Conservation (phyloP, 371 early-diverging fungal species). For the Mortierella sp. region DNA sequence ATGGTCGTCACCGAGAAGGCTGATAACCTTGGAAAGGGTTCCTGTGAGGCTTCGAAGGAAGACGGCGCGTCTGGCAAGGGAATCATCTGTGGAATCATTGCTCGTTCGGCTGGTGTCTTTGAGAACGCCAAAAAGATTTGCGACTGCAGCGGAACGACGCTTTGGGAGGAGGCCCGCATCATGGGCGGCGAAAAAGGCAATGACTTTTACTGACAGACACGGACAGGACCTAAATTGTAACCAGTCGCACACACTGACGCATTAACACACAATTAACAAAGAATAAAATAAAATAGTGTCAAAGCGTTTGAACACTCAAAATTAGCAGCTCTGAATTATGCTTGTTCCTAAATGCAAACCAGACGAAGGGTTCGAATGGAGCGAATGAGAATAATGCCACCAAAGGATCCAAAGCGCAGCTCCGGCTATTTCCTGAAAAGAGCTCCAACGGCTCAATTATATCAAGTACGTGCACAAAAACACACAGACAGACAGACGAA, state of each 20-base stretch:
- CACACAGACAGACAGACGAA: background rate
- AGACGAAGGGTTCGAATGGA: background rate
- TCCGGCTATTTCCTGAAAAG: background rate
- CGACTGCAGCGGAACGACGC: slow-evolving; percentile 87
- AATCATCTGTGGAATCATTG: slow-evolving; percentile 86
- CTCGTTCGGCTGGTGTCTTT: slow-evolving; percentile 92
- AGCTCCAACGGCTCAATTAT: background rate
- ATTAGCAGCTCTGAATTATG: background rate
- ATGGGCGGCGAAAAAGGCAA: slow-evolving; percentile 32
- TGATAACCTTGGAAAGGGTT: slow-evolving; percentile 69
- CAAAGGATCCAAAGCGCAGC: background rate
- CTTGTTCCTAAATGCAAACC: background rate
- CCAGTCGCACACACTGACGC: background rate
- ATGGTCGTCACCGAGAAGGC: slow-evolving; percentile 75
- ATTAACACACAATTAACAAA: background rate
- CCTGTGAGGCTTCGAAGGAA: slow-evolving; percentile 27
- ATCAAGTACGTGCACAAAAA: background rate
- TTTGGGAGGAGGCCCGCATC: slow-evolving; percentile 87
- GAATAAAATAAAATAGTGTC: background rate
- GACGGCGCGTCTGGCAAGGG: slow-evolving; percentile 78
- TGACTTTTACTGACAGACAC: slow-evolving; percentile 48
- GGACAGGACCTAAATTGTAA: background rate
- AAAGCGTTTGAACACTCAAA: slow-evolving; percentile 4
- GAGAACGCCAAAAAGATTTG: slow-evolving; percentile 93
- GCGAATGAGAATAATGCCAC: background rate